A percentile compares a stretch with the other conserved stretches of the same genome.
These are phyloP conservation scores for Chrysoporthe puriensis DNA, from an alignment of 2,329 filamentous ascomycete species.

Conservation along the genomic window DNA sequence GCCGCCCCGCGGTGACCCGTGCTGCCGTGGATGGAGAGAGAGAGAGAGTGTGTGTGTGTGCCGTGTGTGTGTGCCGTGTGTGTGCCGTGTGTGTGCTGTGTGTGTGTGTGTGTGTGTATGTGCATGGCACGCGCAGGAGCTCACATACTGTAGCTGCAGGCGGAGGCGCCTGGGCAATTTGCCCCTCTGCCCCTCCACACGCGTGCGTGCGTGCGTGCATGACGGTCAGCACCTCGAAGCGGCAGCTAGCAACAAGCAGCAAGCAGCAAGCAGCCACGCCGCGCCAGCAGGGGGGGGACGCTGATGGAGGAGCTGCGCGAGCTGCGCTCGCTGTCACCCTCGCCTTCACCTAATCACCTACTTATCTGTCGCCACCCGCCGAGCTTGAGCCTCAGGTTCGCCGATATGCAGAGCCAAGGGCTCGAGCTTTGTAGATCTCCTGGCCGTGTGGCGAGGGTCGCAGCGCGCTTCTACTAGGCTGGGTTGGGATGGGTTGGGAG, in stretches of 20 bases:
- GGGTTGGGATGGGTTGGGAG: too few relatives aligned
- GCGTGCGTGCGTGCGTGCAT: not conserved
- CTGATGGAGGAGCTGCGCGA: too few relatives aligned
- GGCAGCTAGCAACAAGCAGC: constrained; percentile 1
- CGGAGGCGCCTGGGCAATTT: not conserved
- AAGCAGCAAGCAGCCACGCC: not conserved
- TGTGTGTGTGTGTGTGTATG: too few relatives aligned
- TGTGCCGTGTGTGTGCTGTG: too few relatives aligned
- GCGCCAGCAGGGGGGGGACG: not conserved
- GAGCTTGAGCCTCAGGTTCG: not conserved
- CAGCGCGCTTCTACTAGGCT: too few relatives aligned
- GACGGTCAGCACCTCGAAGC: not conserved
- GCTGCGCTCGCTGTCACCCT: not conserved
- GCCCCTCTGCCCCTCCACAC: not conserved
- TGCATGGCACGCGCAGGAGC: not conserved
- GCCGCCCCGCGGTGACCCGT: too few relatives aligned
- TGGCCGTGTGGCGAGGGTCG: too few relatives aligned
- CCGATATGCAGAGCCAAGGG: too few relatives aligned
- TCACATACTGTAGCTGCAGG: not conserved
- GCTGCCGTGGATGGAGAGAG: too few relatives aligned
- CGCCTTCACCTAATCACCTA: not conserved
- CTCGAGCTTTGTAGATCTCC: too few relatives aligned
- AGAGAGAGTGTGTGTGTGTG: too few relatives aligned
- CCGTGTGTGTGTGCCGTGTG: too few relatives aligned
- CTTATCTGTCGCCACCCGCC: not conserved